Evolutionary conservation across 2,329 filamentous ascomycete species (phyloP).

Genomic region (Cytospora schulzeri): DNA sequence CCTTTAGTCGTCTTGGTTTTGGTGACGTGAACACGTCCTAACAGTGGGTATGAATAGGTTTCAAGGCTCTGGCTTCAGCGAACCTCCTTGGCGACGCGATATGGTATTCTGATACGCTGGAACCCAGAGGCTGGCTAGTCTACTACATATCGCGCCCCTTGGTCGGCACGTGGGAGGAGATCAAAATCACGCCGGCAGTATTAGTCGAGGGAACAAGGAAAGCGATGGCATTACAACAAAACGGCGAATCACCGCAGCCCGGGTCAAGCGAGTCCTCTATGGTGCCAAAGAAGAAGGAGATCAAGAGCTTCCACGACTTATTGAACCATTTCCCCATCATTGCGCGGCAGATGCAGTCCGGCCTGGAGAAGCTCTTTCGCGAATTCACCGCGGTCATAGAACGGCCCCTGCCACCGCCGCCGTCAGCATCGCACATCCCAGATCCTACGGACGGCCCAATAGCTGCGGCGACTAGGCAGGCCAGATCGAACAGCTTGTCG

Average conservation of each 20-base stretch:
- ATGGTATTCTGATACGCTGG: constrained; percentile 87
- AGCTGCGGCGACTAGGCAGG: constrained; percentile 55
- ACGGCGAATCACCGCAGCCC: constrained; percentile 30
- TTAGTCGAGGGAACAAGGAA: constrained; percentile 49
- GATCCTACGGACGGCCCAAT: constrained; percentile 64
- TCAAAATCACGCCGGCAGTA: constrained; percentile 68
- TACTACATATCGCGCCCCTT: constrained; percentile 94
- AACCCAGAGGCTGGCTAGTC: constrained; percentile 90
- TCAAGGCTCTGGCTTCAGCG: constrained; percentile 88
- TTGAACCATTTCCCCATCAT: constrained; percentile 94
- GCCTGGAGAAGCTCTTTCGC: constrained; percentile 83
- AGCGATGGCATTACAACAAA: constrained; percentile 31
- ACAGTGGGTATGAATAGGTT: constrained; percentile 59
- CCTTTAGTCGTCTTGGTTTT: neutral
- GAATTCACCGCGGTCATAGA: constrained; percentile 88
- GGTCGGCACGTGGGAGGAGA: constrained; percentile 79
- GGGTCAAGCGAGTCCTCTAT: constrained; percentile 46
- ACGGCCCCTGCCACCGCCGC: constrained; percentile 78
- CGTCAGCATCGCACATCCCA: constrained; percentile 60
- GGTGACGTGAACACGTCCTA: neutral
- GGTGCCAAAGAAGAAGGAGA: constrained; percentile 78
- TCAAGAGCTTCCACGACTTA: constrained; percentile 87
- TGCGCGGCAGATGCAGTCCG: constrained; percentile 91
- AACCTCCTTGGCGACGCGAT: constrained; percentile 81
- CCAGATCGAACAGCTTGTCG: constrained; percentile 52